Evolutionary conservation across 1,284 basidiomycete genomes (phyloP).

Genomic region (Irpex sp.): DNA sequence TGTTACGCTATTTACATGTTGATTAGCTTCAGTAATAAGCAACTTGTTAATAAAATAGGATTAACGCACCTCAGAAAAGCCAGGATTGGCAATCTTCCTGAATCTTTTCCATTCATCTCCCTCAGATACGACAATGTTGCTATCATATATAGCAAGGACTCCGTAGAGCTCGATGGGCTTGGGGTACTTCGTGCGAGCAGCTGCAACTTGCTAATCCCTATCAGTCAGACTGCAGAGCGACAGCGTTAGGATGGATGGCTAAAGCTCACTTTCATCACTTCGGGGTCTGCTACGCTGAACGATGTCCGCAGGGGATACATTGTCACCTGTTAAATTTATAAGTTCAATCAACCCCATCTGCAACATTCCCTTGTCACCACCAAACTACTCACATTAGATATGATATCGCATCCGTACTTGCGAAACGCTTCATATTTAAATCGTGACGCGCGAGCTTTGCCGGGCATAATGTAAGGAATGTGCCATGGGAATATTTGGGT

Average conservation of each 20-base stretch:
- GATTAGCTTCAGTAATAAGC: neutral
- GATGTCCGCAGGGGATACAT: neutral
- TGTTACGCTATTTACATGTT: conserved; percentile 32
- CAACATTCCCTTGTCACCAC: too few relatives aligned
- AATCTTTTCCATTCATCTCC: conserved; percentile 61
- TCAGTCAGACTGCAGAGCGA: neutral
- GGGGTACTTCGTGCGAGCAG: conserved; percentile 26
- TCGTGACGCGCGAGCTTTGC: conserved; percentile 13
- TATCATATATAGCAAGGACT: conserved; percentile 36
- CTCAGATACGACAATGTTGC: conserved; percentile 56
- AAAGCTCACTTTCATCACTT: conserved; percentile 16
- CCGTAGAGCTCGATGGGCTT: conserved; percentile 32
- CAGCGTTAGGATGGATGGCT: neutral
- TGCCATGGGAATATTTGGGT: conserved; percentile 11
- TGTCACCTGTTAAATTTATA: neutral
- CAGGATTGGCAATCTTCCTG: conserved; percentile 41
- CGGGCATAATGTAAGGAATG: conserved; percentile 17
- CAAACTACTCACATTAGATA: conserved; percentile 15
- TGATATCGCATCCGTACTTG: conserved; percentile 17
- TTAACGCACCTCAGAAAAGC: conserved; percentile 37
- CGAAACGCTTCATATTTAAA: conserved; percentile 18
- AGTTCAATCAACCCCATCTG: too few relatives aligned
- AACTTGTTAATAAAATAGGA: neutral
- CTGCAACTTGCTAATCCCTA: conserved; percentile 18
- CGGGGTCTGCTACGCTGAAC: conserved; percentile 19